These are phyloP conservation scores for Saccharum hybrid DNA, from an alignment of 202 grass and related monocot species.

Conservation along the genomic window DNA sequence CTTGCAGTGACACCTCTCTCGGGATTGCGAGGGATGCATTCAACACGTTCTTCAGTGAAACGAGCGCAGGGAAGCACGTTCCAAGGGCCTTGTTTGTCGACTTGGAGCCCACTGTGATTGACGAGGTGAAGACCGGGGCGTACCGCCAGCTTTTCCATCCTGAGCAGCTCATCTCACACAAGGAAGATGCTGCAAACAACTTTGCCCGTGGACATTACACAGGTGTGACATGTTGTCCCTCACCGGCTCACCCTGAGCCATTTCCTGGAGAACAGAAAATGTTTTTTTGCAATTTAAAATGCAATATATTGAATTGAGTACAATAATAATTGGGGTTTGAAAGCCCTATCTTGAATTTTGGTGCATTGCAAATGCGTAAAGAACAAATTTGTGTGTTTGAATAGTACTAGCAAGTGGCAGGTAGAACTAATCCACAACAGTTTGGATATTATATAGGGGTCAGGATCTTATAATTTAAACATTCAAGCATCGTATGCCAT, in stretches of 20 bases:
- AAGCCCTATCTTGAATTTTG: constrained; percentile 18
- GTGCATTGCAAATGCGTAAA: constrained; percentile 11
- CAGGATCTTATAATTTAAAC: background rate
- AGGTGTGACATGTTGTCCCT: constrained; percentile 44
- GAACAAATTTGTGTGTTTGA: constrained; percentile 24
- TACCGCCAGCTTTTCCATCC: constrained; percentile 84
- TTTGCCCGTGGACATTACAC: constrained; percentile 87
- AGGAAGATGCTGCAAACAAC: constrained; percentile 86
- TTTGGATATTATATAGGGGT: background rate
- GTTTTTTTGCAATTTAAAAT: background rate
- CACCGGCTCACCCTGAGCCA: background rate
- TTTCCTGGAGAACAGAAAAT: background rate
- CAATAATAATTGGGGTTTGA: background rate
- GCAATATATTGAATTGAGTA: background rate
- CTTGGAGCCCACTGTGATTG: constrained; percentile 77
- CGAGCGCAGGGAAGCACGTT: constrained; percentile 72
- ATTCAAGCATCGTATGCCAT: constrained; percentile 15
- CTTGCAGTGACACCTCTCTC: constrained; percentile 66
- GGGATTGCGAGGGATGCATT: constrained; percentile 75
- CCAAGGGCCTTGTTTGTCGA: constrained; percentile 81
- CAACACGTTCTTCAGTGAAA: constrained; percentile 92
- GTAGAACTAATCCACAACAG: constrained; percentile 2
- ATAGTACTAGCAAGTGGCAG: constrained; percentile 15
- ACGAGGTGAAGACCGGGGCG: constrained; percentile 67
- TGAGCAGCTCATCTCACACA: constrained; percentile 84